Conservation (phyloP, 2,329 filamentous ascomycete species). For the Colletotrichum coccodes region DNA sequence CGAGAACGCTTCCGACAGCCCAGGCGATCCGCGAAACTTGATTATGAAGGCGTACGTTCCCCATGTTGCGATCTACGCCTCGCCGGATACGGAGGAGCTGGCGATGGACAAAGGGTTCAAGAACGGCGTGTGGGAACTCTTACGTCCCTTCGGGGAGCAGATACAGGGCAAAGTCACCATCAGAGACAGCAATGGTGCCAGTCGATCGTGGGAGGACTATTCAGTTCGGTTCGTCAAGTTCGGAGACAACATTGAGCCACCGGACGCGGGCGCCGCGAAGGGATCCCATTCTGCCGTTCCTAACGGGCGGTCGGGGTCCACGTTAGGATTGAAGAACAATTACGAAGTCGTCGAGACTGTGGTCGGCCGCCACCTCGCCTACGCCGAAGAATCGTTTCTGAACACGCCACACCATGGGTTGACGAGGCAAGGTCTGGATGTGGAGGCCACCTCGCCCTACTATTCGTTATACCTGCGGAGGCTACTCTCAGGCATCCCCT, state of each 20-base stretch:
- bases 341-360: conserved; percentile 81
- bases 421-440: conserved; percentile 53
- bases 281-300: conserved; percentile 35
- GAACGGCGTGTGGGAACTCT: conserved; percentile 82
- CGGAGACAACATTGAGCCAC: conserved; percentile 65
- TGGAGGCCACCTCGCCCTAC: conserved; percentile 75
- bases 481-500: conserved; percentile 80
- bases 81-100: conserved; percentile 84
- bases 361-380: conserved; percentile 81
- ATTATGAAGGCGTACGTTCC: conserved; percentile 90
- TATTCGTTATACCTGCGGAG: conserved; percentile 88
- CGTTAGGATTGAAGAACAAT: conserved; percentile 35
- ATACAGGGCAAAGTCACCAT: conserved; percentile 90
- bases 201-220: conserved; percentile 88
- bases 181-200: conserved; percentile 87
- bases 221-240: conserved; percentile 86
- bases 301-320: conserved; percentile 40
- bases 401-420: conserved; percentile 48
- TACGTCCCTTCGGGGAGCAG: conserved; percentile 90
- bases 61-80: conserved; percentile 88
- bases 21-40: conserved; percentile 68
- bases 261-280: conserved; percentile 51
- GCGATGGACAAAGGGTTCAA: conserved; percentile 85
- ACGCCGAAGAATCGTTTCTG: conserved; percentile 72
- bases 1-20: conserved; percentile 54